Evolutionary conservation across 108 stramenopile genomes (phyloP), one percentile per base, ranked within the genome.

Genomic region (Discostella stelligeroides): DNA sequence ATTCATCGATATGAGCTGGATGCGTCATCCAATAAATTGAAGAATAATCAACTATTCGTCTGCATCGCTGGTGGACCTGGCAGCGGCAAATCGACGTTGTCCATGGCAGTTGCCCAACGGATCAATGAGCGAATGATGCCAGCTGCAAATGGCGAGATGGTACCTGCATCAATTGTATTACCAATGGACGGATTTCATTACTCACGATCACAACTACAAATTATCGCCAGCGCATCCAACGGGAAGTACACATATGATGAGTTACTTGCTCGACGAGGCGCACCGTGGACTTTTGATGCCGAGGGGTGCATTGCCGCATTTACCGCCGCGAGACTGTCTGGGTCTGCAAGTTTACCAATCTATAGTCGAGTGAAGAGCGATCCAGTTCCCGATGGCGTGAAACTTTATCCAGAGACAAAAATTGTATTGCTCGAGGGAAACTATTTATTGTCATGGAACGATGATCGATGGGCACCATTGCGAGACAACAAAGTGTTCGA

Each of bases 121-220:
- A 65, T 84, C 23, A 81, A 85, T 54, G 61, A 49, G 2, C 18
- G 38, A 20, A 75, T 67, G 63, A 29, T 23, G 24, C 20, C 23
- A 58, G 28, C n/a, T n/a, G n/a, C n/a, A n/a, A n/a, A n/a, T n/a
- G n/a, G n/a, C 1, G 29, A 30, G 30, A 9, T 42, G 18, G 59
- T 30, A 10, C 78, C 68, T 12, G 58, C 60, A 25, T 66, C 81
- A 23, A 66, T 85, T 1, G 86, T 75, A 14, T 12, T 92, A 14
- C 86, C 88, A 11, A 88, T 92, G 86, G 90, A 92, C 56, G 90
- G 90, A 12, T 92, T 81, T 72, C 90, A 92, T 58, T 82, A 68
- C 47, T 48, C 85, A 11, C 68, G 80, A 34, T 39, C 75, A 1
- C 41, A 82, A 56, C 64, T 89, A 10, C 54, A 69, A 61, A 48